Conservation (phyloP, 2,329 filamentous ascomycete species). For the Chalara sp. region DNA sequence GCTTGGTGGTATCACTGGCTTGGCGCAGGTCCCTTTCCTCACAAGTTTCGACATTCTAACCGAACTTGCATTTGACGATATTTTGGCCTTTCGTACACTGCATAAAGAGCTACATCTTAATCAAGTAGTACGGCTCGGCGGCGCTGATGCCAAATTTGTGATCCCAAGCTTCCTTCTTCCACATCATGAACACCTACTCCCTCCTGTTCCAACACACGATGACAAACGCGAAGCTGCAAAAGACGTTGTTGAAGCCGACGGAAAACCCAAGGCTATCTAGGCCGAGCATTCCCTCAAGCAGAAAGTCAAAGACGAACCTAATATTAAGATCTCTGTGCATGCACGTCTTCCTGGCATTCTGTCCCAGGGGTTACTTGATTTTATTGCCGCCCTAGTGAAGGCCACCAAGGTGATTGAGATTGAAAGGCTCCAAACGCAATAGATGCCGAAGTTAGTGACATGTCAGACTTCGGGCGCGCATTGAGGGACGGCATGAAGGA, state of each 20-base stretch:
- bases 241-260: conserved; percentile 34
- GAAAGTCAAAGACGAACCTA: conserved; percentile 38
- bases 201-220: conserved; percentile 30
- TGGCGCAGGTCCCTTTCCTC: conserved; percentile 41
- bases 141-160: conserved; percentile 40
- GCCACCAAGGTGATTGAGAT: conserved; percentile 49
- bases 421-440: conserved; percentile 32
- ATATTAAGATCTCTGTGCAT: conserved; percentile 40
- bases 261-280: conserved; percentile 35
- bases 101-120: conserved; percentile 35
- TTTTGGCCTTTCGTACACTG: conserved; percentile 42
- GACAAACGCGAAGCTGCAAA: conserved; percentile 28
- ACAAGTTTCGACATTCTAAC: conserved; percentile 40
- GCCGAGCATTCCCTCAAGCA: conserved; percentile 33
- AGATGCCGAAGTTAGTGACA: conserved; percentile 24
- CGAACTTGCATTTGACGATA: conserved; percentile 37
- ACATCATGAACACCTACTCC: conserved; percentile 47
- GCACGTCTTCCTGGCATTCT: conserved; percentile 41
- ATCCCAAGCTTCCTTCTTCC: conserved; percentile 44
- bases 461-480: conserved; percentile 19
- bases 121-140: conserved; percentile 43
- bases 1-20: conserved; percentile 35
- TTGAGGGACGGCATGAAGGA: conserved; percentile 38
- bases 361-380: conserved; percentile 45
- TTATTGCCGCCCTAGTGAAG: conserved; percentile 47